Evolutionary conservation across 1,139 yeast genomes (phyloP), one percentile per base, ranked within the genome.

Genomic region (Zygoascus hellenicus): DNA sequence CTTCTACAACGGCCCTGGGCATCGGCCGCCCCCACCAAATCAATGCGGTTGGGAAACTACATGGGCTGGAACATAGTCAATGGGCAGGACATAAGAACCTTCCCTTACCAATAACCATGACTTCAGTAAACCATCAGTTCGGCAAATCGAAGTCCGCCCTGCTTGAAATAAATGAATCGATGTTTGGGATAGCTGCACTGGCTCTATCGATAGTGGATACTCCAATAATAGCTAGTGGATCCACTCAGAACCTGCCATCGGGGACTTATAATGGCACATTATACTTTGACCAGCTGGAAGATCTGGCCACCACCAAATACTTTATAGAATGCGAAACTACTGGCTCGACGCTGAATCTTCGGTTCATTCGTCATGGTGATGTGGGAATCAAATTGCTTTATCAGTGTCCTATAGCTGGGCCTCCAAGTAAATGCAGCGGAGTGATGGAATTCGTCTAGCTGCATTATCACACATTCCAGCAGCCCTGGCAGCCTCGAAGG

Each of bases 201-300:
- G 41, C 37, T 48, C 46, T 58, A 13, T 49, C 53, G 30, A 43
- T 54, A 30, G 44, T 46, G 9, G 60, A 57, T 26, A 52, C 60
- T 29, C 59, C 60, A n/a, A 58, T 59, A 28, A 47, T 52, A 13
- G 64, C 62, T 17, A 53, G 54, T n/a, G 65, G 65, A 7, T 54
- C 63, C 5, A 48, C 59, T 31, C 49, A 59, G 28, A 54, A 56
- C 42, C 48, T 55, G 17, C 45, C 52, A 29, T 52, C 61, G 3
- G 63, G 62, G 15, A 44, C 47, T 11, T 59, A 51, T 41, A 36
- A 50, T 7, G 65, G 65, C 13, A 52, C 54, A 14, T 49, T 61
- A 7, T 55, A 55, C 47, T 61, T 54, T 48, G 57, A 58, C 38
- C 52, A 54, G 31, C 48, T 58, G 29, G 57, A 55, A 36, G 61